Percentiles rank a stretch among this genome's conserved stretches.
These are phyloP conservation scores for Saccharomycopsis malanga DNA, from an alignment of 805 yeast genomes.

Conservation along the genomic window DNA sequence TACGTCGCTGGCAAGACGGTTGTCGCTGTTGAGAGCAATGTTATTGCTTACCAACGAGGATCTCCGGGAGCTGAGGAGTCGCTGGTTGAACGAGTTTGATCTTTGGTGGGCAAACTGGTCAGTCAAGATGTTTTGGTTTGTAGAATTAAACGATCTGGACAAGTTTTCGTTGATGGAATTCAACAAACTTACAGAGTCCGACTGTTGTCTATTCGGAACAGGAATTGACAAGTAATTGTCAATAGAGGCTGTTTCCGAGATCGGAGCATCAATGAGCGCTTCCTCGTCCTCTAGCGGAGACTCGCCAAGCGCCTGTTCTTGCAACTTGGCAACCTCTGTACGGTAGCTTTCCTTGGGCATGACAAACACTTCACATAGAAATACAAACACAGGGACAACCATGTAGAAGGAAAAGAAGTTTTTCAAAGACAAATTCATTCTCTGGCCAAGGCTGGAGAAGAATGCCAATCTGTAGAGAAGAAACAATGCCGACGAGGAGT, in stretches of 20 bases:
- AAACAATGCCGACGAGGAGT: slow-evolving; percentile 85
- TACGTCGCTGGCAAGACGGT: neutral
- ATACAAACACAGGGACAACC: slow-evolving; percentile 71
- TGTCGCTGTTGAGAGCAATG: neutral
- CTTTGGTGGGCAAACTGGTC: slow-evolving; percentile 20
- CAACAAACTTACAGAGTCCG: slow-evolving; percentile 2
- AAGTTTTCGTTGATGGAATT: slow-evolving; percentile 19
- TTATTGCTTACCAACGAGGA: slow-evolving; percentile 3
- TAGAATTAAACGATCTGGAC: slow-evolving; percentile 11
- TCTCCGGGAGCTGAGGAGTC: slow-evolving; percentile 15
- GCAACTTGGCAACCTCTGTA: neutral
- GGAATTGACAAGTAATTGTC: slow-evolving; percentile 16
- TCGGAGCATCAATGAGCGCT: slow-evolving; percentile 4
- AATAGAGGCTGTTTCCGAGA: slow-evolving; percentile 7
- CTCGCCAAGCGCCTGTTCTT: neutral
- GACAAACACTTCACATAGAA: slow-evolving; percentile 62
- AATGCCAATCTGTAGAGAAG: slow-evolving; percentile 59
- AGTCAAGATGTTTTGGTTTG: slow-evolving; percentile 15
- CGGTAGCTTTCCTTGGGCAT: slow-evolving; percentile 76
- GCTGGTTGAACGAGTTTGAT: slow-evolving; percentile 20
- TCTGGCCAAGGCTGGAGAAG: slow-evolving; percentile 15
- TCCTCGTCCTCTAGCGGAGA: neutral
- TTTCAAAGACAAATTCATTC: slow-evolving; percentile 34
- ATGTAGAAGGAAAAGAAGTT: slow-evolving; percentile 62
- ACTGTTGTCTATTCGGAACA: neutral